phyloP scores from a whole-genome alignment of 164 flowering plant species.

The Sextonia rubra region DNA sequence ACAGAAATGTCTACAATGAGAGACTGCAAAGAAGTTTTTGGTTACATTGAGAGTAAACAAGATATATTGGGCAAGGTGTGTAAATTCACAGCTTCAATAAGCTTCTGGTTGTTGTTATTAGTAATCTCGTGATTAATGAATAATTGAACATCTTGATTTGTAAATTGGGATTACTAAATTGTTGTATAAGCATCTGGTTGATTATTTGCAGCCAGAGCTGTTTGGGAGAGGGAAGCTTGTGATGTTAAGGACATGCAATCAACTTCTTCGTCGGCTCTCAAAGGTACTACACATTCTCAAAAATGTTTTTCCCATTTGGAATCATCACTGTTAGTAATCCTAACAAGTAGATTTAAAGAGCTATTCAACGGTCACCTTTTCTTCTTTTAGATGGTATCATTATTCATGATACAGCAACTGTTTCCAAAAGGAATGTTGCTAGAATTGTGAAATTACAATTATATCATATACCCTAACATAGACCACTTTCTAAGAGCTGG shows the following conservation, averaged over 20 bases:
- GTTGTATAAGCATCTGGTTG: conserved; percentile 5
- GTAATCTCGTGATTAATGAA: conserved; percentile 3
- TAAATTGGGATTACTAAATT: background rate
- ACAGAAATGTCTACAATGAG: conserved; percentile 99
- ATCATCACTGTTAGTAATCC: background rate
- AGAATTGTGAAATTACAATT: no score
- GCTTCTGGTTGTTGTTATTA: background rate
- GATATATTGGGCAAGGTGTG: conserved; percentile 90
- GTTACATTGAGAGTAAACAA: conserved; percentile 95
- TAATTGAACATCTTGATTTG: background rate
- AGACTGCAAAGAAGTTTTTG: conserved; percentile 91
- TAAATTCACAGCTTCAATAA: background rate
- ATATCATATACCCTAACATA: no score
- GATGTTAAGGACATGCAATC: conserved; percentile 99
- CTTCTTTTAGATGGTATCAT: background rate
- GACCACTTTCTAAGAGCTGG: no score
- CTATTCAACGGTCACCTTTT: background rate
- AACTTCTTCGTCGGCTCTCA: conserved; percentile 94
- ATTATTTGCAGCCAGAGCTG: conserved; percentile 69
- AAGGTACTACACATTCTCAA: conserved; percentile 45
- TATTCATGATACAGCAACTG: no score
- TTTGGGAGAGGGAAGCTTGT: conserved; percentile 98
- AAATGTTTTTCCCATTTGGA: background rate
- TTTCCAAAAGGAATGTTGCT: no score
- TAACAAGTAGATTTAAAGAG: background rate